phyloP scores from a whole-genome alignment of 441 rosid genomes.

The Bruguiera hainesii region DNA sequence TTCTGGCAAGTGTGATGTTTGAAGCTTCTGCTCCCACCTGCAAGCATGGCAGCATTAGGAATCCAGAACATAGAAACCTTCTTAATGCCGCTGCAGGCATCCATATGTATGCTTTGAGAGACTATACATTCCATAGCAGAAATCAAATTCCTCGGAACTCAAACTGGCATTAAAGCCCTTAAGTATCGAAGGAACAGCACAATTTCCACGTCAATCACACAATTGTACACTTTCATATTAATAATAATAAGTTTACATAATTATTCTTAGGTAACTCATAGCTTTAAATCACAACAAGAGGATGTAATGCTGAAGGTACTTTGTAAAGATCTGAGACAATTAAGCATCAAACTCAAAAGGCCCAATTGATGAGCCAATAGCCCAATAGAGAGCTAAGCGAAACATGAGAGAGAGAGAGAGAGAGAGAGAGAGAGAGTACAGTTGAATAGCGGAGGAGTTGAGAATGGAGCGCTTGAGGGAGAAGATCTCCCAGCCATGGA shows the following conservation, averaged over 20 bases:
- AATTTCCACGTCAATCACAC: too few species aligned
- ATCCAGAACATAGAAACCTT: not conserved
- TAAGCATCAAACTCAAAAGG: not conserved
- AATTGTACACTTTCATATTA: too few species aligned
- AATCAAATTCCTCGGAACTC: too few species aligned
- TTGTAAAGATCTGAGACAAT: not conserved
- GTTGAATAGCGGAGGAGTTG: conserved; percentile 52
- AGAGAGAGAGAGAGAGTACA: conserved; percentile 32
- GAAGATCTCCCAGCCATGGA: conserved; percentile 86
- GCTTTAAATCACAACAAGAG: too few species aligned
- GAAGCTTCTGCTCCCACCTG: conserved; percentile 85
- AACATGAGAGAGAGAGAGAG: conserved; percentile 14
- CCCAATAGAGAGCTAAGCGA: conserved; percentile 3
- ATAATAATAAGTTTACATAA: too few species aligned
- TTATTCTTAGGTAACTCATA: too few species aligned
- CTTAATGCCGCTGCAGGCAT: too few species aligned
- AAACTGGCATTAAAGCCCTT: too few species aligned
- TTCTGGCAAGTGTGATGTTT: conserved; percentile 82
- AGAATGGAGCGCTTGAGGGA: conserved; percentile 74
- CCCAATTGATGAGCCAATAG: not conserved
- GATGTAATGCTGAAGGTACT: too few species aligned
- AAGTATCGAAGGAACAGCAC: too few species aligned
- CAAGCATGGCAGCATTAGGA: conserved; percentile 25
- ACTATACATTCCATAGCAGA: too few species aligned
- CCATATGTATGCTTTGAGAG: too few species aligned